These are phyloP conservation scores for Phascolomyces articulosus DNA, from an alignment of 371 early-diverging fungal genomes.

Conservation along the genomic window DNA sequence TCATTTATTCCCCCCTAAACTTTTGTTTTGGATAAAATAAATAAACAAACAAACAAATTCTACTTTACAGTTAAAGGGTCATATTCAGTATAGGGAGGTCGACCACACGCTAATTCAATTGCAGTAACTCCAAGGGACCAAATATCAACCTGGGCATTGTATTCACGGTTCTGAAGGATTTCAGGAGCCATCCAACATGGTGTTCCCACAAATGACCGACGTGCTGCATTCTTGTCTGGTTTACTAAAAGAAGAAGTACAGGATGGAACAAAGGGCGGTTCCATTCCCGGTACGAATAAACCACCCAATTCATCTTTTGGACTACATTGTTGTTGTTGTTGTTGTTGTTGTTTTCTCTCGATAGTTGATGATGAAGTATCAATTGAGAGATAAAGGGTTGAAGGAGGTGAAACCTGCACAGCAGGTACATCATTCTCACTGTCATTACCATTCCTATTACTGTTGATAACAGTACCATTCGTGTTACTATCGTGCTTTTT, in stretches of 20 bases:
- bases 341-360: neutral
- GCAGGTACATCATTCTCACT: constrained; percentile 43
- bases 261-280: neutral
- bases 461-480: neutral
- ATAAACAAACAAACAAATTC: neutral
- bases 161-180: constrained; percentile 74
- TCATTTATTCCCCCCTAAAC: too few species aligned
- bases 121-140: constrained; percentile 97
- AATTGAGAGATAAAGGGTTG: neutral
- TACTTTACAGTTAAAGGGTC: constrained; percentile 76
- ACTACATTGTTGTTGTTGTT: neutral
- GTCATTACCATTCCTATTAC: neutral
- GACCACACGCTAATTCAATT: constrained; percentile 92
- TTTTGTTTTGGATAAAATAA: too few species aligned
- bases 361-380: neutral
- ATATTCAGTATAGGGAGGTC: constrained; percentile 89
- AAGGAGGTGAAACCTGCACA: constrained; percentile 12
- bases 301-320: neutral
- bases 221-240: constrained; percentile 26
- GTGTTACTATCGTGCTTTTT: neutral
- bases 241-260: constrained; percentile 10
- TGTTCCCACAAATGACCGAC: constrained; percentile 72
- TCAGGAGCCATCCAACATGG: constrained; percentile 94
- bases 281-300: neutral
- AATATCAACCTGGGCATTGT: constrained; percentile 81